Evolutionary conservation across 2,329 filamentous ascomycete species (phyloP), one percentile per base, ranked within the genome.

Genomic region (Cytospora schulzeri): DNA sequence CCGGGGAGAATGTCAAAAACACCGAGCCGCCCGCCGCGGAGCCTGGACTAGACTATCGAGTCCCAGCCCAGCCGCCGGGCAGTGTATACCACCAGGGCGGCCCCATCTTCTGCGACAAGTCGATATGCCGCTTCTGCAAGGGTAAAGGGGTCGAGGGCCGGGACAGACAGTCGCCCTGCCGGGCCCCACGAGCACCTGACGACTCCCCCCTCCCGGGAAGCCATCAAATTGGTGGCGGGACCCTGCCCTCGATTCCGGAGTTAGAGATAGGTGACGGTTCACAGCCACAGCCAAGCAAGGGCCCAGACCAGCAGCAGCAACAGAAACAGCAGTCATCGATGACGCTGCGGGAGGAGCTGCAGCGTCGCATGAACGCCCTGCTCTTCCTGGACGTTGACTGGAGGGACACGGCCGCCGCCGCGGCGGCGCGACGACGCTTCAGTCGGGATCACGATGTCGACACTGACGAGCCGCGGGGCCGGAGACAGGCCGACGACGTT

Each of bases 301-400:
- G 9, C 33, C 33, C 33, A 12, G 33, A 12, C 14, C 33, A 35
- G 33, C 29, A 29, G 4, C 29, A 29, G 29, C n/a, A n/a, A n/a
- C n/a, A n/a, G n/a, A n/a, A n/a, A n/a, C n/a, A n/a, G n/a, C n/a
- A n/a, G n/a, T 29, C 29, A 29, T 12, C 33, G 6, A 12, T 6
- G 35, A 14, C 51, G 22, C 22, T 29, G 51, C 51, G 26, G 51
- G 51, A 29, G 14, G 51, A 4, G 9, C 19, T 73, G 14, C n/a
- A 12, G 26, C 31, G 15, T 11, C 5, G 24, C 15, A n/a, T 67
- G 33, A 63, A 70, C 24, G 57, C 71, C n/a, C 67, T 68, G 33
- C 52, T 73, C 1, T 71, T 70, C 58, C 48, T 73, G n/a, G n/a
- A n/a, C 4, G 62, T 64, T 1, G 68, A 66, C 0, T 57, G 48